A percentile compares a stretch with the other conserved stretches of the same genome.
These are phyloP conservation scores for Aspergillus panamensis DNA, from an alignment of 495 filamentous ascomycete genomes.

Conservation along the genomic window DNA sequence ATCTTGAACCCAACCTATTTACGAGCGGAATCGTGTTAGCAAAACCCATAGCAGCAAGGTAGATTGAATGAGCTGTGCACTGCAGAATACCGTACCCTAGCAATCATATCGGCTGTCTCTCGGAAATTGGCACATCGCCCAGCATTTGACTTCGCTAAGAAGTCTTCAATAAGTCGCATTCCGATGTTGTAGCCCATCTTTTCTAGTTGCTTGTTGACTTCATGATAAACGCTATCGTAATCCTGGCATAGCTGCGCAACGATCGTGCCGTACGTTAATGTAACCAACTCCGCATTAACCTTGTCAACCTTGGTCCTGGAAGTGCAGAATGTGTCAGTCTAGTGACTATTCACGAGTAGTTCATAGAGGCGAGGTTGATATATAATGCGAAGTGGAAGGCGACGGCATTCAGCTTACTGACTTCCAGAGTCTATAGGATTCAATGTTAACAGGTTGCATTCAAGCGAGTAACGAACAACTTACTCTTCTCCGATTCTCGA, in stretches of 20 bases:
- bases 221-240: conserved; percentile 84
- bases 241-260: conserved; percentile 95
- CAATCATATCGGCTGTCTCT: conserved; percentile 94
- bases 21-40: not conserved
- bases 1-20: conserved; percentile 94
- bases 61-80: not conserved
- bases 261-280: conserved; percentile 95
- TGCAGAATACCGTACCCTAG: conserved; percentile 65
- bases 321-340: conserved; percentile 13
- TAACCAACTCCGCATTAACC: conserved; percentile 90
- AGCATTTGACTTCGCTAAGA: conserved; percentile 87
- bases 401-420: conserved; percentile 51
- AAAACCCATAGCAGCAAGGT: not conserved
- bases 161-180: conserved; percentile 93
- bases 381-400: not conserved
- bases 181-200: conserved; percentile 99
- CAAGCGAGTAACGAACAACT: conserved; percentile 36
- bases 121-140: conserved; percentile 88
- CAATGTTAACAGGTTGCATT: conserved; percentile 28
- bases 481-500: conserved; percentile 97
- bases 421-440: conserved; percentile 84
- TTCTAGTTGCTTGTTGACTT: conserved; percentile 94
- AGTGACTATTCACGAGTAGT: not conserved
- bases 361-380: not conserved
- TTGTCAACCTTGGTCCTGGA: conserved; percentile 62